phyloP scores from a whole-genome alignment of 192 early-diverging fungal genomes.

The Coemansia interrupta region DNA sequence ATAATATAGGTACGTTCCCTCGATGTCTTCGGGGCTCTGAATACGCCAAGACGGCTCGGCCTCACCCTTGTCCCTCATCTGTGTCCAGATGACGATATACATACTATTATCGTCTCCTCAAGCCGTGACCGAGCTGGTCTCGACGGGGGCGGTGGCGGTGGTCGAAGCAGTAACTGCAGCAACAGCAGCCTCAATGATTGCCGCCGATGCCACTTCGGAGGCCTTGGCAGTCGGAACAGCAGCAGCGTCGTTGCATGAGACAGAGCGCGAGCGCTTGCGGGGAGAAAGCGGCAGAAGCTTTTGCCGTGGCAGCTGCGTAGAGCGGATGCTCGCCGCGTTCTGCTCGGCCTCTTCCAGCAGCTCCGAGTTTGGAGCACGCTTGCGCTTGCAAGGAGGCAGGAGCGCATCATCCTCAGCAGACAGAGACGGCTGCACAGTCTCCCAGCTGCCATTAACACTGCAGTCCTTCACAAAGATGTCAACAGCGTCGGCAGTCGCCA shows the following conservation, averaged over 20 bases:
- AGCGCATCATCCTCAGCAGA: constrained; percentile 23
- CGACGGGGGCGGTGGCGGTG: constrained; percentile 6
- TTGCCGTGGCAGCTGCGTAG: constrained; percentile 14
- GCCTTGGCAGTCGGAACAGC: constrained; percentile 21
- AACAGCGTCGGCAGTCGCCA: constrained; percentile 26
- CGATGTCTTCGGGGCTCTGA: too few species aligned
- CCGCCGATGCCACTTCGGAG: not conserved
- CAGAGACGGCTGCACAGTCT: constrained; percentile 16
- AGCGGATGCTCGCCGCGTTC: constrained; percentile 10
- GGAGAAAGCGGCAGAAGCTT: constrained; percentile 36
- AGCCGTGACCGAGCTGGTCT: not conserved
- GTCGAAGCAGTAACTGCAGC: constrained; percentile 7
- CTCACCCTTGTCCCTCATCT: too few species aligned
- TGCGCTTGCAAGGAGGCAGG: constrained; percentile 46
- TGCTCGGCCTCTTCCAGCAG: constrained; percentile 30
- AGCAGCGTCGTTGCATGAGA: constrained; percentile 21
- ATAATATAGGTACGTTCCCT: not conserved
- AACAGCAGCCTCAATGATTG: constrained; percentile 9
- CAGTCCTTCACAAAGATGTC: constrained; percentile 38
- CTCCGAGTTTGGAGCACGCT: constrained; percentile 36
- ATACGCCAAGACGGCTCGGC: not conserved
- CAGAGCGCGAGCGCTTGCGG: constrained; percentile 49
- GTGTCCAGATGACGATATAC: not conserved
- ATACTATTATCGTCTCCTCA: not conserved
- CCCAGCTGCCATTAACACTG: constrained; percentile 37